Evolutionary conservation across 306 rosid genomes (phyloP).

Genomic region (Luffa acutangula): DNA sequence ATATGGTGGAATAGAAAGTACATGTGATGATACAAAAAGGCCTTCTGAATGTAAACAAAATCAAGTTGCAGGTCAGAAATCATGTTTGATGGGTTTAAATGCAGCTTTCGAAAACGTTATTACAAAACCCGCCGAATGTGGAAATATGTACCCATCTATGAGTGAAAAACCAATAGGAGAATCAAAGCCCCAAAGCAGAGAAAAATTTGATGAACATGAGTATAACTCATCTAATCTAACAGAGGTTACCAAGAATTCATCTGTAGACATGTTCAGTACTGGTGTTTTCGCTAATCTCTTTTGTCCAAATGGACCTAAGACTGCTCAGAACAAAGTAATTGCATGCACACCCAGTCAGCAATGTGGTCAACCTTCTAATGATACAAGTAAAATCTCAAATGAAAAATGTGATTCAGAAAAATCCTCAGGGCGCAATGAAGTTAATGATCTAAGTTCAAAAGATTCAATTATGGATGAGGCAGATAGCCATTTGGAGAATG

Average conservation of each 20-base stretch:
- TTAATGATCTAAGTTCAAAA: slow-evolving; percentile 18
- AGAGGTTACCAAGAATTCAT: not conserved
- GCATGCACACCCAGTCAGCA: slow-evolving; percentile 16
- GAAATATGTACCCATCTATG: not conserved
- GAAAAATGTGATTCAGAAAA: not conserved
- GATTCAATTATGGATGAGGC: slow-evolving; percentile 13
- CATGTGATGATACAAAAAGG: slow-evolving; percentile 8
- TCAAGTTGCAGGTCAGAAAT: not conserved
- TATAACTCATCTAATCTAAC: not conserved
- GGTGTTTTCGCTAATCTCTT: not conserved
- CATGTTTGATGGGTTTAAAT: not conserved
- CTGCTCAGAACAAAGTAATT: not conserved
- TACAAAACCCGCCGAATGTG: not conserved
- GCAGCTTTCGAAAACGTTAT: not conserved
- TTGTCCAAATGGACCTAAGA: not conserved
- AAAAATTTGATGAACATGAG: not conserved
- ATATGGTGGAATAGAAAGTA: slow-evolving; percentile 16
- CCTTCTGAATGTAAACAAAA: slow-evolving; percentile 15
- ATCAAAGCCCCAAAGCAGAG: not conserved
- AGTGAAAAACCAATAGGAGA: not conserved
- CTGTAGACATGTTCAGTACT: not conserved
- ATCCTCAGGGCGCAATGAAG: slow-evolving; percentile 12
- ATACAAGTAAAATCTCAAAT: slow-evolving; percentile 2
- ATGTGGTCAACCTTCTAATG: slow-evolving; percentile 18
- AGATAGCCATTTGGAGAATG: slow-evolving; percentile 22